Conservation (phyloP, 371 early-diverging fungal species). For the Mortierella sp. region DNA sequence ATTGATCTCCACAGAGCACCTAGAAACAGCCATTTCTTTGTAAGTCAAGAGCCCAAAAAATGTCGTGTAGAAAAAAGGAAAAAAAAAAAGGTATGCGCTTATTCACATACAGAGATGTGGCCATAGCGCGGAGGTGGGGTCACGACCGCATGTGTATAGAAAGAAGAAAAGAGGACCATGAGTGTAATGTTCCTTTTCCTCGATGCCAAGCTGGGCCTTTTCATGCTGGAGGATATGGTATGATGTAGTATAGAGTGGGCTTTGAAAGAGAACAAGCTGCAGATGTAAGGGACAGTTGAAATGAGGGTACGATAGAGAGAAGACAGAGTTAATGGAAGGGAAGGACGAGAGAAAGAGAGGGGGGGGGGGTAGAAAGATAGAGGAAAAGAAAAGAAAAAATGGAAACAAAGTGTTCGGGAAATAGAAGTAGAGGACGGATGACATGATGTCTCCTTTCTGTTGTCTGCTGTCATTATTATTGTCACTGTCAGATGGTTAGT, state of each 20-base stretch:
- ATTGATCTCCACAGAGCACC: slow-evolving; percentile 40
- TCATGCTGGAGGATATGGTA: slow-evolving; percentile 1
- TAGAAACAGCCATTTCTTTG: not conserved
- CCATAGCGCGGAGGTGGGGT: slow-evolving; percentile 51
- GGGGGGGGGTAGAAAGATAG: not conserved
- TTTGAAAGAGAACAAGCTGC: not conserved
- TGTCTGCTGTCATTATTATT: not conserved
- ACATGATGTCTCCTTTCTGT: not conserved
- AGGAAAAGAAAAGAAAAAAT: not conserved
- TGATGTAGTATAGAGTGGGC: not conserved
- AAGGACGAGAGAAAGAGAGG: not conserved
- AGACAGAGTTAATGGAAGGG: no score
- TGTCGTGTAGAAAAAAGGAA: no score
- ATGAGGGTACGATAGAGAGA: not conserved
- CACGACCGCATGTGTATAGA: slow-evolving; percentile 14
- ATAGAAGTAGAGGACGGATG: slow-evolving; percentile 1
- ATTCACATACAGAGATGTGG: slow-evolving; percentile 40
- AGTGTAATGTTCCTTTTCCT: slow-evolving; percentile 7
- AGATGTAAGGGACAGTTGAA: not conserved
- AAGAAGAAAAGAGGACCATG: not conserved
- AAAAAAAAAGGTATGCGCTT: not conserved
- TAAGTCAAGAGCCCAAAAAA: not conserved
- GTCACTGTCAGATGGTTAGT: not conserved
- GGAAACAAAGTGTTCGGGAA: not conserved
- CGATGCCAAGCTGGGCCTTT: not conserved